Base-by-base conservation (phyloP, 768 basidiomycete species). In the Naganishia randhawae region DNA sequence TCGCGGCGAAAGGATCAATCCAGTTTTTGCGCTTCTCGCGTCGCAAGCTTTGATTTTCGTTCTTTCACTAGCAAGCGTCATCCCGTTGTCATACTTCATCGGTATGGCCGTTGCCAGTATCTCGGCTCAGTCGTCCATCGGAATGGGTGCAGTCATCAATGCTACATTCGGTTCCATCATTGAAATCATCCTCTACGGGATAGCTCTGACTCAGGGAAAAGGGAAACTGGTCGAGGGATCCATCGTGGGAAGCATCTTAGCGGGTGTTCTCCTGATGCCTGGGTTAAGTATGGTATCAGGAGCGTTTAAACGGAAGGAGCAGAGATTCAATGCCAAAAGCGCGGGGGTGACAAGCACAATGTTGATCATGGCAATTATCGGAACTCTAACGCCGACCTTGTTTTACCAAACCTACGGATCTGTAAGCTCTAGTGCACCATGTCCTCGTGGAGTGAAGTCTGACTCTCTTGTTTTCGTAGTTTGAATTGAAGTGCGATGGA, bases 21-120 rank as follows among this genome's bases (percentile, higher is more conserved):
- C 0, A 14, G 76, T 95, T 70, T 82, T 96, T 51, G 83, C 82
- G 4, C 79, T 89, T 72, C 76, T 98, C 67, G 85, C 90, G 8
- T 88, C 88, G 0, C 87, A 87, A 55, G 85, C 84, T 3, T 81
- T 91, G 73, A 88, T 98, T 74, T 98, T 99, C 79, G 71, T 91
- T 50, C 80, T 94, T 73, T 85, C 89, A 72, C 83, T 99, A 51
- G 85, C 89, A 31, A 91, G 90, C 72, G 92, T 99, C 75, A 98
- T 99, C 72, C 96, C 96, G 0, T 84, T 99, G 22, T 93, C 91
- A 9, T 99, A 99, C 83, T 99, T 99, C 82, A 98, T 99, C 76
- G 96, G 96, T 19, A 97, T 97, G 96, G 96, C 96, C 9, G 96
- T 99, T 69, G 96, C 96, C 2, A 93, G 91, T 50, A 98, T 99